These are phyloP conservation scores for Cercospora zeina DNA, from an alignment of 2,329 filamentous ascomycete genomes.

Conservation along the genomic window DNA sequence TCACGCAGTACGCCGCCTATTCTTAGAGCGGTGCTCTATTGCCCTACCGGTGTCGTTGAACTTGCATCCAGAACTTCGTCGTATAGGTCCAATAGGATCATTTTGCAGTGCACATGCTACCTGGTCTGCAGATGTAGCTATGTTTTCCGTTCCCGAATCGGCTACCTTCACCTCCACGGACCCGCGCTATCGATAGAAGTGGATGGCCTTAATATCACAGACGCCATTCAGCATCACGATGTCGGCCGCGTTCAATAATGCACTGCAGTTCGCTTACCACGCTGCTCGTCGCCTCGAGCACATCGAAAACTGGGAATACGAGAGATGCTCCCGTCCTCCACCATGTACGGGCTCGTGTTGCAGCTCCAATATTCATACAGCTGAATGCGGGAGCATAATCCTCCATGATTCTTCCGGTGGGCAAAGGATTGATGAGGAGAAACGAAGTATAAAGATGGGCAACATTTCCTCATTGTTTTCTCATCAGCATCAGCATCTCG, in stretches of 20 bases:
- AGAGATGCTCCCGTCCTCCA: neutral
- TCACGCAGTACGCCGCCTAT: neutral
- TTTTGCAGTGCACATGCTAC: neutral
- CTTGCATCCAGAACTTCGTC: neutral
- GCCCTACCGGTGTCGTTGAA: neutral
- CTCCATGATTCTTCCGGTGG: neutral
- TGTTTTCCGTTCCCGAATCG: neutral
- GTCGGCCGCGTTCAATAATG: neutral
- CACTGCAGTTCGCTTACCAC: conserved; percentile 1
- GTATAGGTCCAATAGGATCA: neutral
- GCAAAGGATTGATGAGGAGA: neutral
- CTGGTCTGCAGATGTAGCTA: neutral
- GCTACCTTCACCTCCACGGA: neutral
- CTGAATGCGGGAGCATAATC: neutral
- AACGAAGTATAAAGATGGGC: conserved; percentile 17
- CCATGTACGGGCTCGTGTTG: neutral
- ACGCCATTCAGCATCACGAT: neutral
- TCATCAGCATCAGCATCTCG: conserved; percentile 25
- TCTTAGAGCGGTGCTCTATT: neutral
- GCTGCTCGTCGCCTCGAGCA: neutral
- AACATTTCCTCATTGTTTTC: neutral
- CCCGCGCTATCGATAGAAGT: neutral
- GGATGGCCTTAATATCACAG: neutral
- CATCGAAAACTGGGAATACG: neutral
- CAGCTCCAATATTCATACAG: neutral